Percentiles rank a stretch among this genome's conserved stretches.
Conservation (phyloP, 108 stramenopile species). For the Seminavis robusta region DNA sequence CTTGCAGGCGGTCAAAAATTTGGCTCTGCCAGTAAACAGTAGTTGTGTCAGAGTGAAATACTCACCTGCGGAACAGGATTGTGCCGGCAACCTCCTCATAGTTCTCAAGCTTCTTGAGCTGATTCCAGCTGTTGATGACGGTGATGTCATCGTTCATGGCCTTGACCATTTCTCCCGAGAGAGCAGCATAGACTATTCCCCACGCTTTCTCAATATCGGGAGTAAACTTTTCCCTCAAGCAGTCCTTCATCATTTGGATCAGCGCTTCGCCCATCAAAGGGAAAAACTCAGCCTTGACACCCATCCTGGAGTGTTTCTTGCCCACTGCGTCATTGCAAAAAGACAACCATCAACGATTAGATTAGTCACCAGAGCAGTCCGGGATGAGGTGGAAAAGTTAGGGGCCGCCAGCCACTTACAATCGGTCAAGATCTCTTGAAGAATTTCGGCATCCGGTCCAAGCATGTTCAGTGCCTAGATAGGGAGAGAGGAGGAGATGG, state of each 20-base stretch:
- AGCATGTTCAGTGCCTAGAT: no score
- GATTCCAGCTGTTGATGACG: conserved; percentile 40
- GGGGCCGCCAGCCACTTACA: not conserved
- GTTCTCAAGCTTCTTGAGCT: conserved; percentile 16
- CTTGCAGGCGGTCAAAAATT: no score
- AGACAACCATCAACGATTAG: not conserved
- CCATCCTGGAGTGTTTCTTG: conserved; percentile 32
- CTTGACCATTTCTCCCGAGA: conserved; percentile 30
- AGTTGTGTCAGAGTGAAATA: not conserved
- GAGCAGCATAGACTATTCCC: conserved; percentile 23
- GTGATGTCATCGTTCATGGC: no score
- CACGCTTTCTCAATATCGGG: conserved; percentile 22
- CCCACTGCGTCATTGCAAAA: conserved; percentile 27
- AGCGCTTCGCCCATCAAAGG: conserved; percentile 38
- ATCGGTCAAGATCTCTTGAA: conserved; percentile 1
- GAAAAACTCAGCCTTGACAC: conserved; percentile 38
- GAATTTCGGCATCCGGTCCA: conserved; percentile 32
- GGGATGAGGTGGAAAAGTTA: not conserved
- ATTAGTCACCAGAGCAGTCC: not conserved
- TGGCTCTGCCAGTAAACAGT: no score
- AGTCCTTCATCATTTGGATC: conserved; percentile 24
- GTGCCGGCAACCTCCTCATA: conserved; percentile 17
- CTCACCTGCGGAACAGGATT: conserved; percentile 27
- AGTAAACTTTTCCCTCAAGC: conserved; percentile 35
- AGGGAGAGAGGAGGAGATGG: no score